Conservation (phyloP, 1,139 yeast genomes). For the Insectozyma bohioensis region DNA sequence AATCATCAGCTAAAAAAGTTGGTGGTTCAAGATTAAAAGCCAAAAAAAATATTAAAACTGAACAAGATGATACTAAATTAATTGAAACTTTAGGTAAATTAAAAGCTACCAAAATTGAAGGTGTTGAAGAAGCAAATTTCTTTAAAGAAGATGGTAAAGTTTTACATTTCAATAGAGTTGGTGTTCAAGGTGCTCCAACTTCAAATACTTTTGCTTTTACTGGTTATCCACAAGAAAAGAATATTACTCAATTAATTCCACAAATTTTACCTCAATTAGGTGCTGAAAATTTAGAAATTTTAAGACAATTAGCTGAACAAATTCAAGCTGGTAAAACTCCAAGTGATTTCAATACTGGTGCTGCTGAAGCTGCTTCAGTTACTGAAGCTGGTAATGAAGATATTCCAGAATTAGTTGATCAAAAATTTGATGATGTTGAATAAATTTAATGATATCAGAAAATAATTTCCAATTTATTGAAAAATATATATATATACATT, state of each 20-base stretch:
- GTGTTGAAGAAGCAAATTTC: slow-evolving; percentile 96
- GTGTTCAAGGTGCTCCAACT: slow-evolving; percentile 90
- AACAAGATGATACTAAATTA: slow-evolving; percentile 86
- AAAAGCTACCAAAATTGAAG: slow-evolving; percentile 85
- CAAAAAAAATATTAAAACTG: slow-evolving; percentile 62
- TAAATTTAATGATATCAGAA: no score
- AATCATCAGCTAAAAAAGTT: slow-evolving; percentile 68
- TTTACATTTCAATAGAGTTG: slow-evolving; percentile 91
- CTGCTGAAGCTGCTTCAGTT: slow-evolving; percentile 45
- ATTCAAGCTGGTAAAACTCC: slow-evolving; percentile 64
- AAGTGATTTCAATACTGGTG: slow-evolving; percentile 49
- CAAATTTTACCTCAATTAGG: slow-evolving; percentile 96
- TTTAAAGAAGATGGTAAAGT: slow-evolving; percentile 96
- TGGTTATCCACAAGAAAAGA: slow-evolving; percentile 94
- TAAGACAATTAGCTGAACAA: slow-evolving; percentile 89
- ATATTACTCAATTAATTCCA: slow-evolving; percentile 90
- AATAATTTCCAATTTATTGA: no score
- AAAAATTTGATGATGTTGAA: slow-evolving; percentile 88
- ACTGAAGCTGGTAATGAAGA: slow-evolving; percentile 64
- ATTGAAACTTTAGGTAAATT: slow-evolving; percentile 88
- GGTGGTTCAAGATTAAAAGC: slow-evolving; percentile 90
- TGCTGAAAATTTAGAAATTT: slow-evolving; percentile 89
- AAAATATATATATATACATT: no score
- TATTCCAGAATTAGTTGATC: slow-evolving; percentile 94
- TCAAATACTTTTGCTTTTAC: slow-evolving; percentile 93